These are phyloP conservation scores for Dicorynia guianensis DNA, from an alignment of 306 rosid genomes.

Conservation along the genomic window DNA sequence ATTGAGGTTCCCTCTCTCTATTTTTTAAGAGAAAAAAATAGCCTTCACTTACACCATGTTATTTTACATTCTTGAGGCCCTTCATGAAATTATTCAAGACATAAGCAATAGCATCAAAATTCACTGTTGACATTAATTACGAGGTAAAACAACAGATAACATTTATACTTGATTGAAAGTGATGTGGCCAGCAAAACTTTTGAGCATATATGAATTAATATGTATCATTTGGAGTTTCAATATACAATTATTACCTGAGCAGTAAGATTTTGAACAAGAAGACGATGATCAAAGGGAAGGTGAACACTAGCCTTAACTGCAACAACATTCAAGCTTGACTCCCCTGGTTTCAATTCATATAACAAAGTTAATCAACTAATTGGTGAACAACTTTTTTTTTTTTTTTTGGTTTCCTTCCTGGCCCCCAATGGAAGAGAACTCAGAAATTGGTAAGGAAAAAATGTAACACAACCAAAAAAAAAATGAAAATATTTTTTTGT, in stretches of 20 bases:
- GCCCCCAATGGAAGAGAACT: constrained; percentile 8
- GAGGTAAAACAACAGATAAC: constrained; percentile 20
- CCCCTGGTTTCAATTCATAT: constrained; percentile 67
- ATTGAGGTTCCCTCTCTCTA: neutral
- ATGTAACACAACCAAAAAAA: constrained; percentile 8
- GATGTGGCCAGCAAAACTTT: constrained; percentile 16
- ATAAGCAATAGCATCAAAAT: too few relatives aligned
- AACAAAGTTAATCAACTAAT: constrained; percentile 44
- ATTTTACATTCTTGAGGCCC: neutral
- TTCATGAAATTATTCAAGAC: constrained; percentile 11
- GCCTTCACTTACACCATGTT: neutral
- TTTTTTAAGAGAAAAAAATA: neutral
- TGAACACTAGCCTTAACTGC: constrained; percentile 91
- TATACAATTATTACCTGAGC: constrained; percentile 61
- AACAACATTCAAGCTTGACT: constrained; percentile 70
- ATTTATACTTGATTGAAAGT: neutral
- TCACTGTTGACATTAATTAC: constrained; percentile 6
- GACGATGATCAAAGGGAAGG: constrained; percentile 75
- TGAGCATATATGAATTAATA: constrained; percentile 5
- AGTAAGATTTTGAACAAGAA: constrained; percentile 90
- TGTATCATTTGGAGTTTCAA: neutral
- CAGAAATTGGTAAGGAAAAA: neutral
- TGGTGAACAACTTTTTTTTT: constrained; percentile 21
- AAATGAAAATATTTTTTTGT: constrained; percentile 22
- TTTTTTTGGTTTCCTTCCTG: neutral